Evolutionary conservation across 352 stramenopile species (phyloP), one percentile per base, ranked within the genome.

Genomic region (Hyaloperonospora brassicae): DNA sequence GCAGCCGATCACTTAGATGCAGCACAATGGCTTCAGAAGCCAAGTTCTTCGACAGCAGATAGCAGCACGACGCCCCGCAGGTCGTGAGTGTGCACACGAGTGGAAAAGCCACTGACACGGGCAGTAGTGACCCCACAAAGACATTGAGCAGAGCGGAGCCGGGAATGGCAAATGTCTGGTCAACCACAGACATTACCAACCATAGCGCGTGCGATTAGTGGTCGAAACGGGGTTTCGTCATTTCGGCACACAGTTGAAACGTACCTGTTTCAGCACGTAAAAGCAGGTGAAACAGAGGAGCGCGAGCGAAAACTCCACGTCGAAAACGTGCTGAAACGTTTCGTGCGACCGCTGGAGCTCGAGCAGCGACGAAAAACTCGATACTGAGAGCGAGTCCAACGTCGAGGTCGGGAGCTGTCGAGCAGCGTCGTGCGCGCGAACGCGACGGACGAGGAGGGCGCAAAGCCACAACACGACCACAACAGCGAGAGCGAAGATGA

Each of bases 181-280:
- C 8, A 34, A 34, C 8, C 27, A 34, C 23, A 58, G 38, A 11
- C 50, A 48, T 1, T 14, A 42, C 2, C n/a, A 13, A 13, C 13
- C 8, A 13, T 39, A 39, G 34, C 34, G 13, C n/a, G n/a, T 42
- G 11, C 5, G 36, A 14, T n/a, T 34, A 4, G 8, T 4, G 8
- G 4, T 34, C 11, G 14, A 42, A 42, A 42, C 36, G 14, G 2
- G n/a, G 36, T 21, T 42, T 14, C 10, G 5, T 42, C 5, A 4
- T 14, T 21, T 21, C 10, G 11, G 17, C 17, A 42, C n/a, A 14
- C 52, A 41, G 43, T 46, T 13, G 11, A 51, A 45, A 24, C 34
- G 41, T 60, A 86, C 75, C 72, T 90, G 82, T 64, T 93, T 93
- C 44, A 93, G 74, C 41, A 87, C 67, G 70, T 89, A 93, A 55